These are phyloP conservation scores for Neurospora hispaniola DNA, from an alignment of 495 filamentous ascomycete genomes.

Conservation along the genomic window DNA sequence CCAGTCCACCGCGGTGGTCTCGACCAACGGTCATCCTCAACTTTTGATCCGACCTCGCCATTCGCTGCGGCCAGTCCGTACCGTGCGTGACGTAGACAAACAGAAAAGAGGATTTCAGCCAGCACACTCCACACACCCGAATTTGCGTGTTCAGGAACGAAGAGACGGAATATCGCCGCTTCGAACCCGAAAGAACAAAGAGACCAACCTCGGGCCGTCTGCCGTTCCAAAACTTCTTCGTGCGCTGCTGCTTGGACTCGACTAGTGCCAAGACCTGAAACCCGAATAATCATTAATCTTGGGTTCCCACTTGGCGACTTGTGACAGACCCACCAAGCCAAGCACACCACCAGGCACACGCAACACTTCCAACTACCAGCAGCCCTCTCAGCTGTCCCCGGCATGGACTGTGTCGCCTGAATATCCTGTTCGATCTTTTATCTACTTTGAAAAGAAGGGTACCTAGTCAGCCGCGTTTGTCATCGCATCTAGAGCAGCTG, in stretches of 20 bases:
- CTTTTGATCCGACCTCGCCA: background rate
- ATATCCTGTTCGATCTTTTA: background rate
- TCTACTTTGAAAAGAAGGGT: background rate
- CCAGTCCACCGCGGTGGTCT: background rate
- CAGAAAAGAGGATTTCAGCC: background rate
- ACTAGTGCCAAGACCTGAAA: background rate
- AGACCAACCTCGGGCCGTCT: background rate
- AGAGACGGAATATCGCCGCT: background rate
- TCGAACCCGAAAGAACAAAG: background rate
- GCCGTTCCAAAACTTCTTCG: background rate
- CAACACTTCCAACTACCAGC: background rate
- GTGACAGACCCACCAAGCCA: background rate
- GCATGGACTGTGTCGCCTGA: background rate
- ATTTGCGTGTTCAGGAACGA: background rate
- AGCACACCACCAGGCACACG: background rate
- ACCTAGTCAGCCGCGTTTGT: background rate
- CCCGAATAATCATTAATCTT: background rate
- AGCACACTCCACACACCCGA: background rate
- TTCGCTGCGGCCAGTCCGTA: background rate
- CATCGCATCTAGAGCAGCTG: background rate
- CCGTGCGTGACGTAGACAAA: background rate
- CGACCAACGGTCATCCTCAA: background rate
- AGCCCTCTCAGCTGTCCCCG: background rate
- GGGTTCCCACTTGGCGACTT: background rate
- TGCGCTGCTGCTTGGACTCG: background rate